Base-by-base conservation (phyloP, 2,329 filamentous ascomycete species). In the Didymella pomorum region DNA sequence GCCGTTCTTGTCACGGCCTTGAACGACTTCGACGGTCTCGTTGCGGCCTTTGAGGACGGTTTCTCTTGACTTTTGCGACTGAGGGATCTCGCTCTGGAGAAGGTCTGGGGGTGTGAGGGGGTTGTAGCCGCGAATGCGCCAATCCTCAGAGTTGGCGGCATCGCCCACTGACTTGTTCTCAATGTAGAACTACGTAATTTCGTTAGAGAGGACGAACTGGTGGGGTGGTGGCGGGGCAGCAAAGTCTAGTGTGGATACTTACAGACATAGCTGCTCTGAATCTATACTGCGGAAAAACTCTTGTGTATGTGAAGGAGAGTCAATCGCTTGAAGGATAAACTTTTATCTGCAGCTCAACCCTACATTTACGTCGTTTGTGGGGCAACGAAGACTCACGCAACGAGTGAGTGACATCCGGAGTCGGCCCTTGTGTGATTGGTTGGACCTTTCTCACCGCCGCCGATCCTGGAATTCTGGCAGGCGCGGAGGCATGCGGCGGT, bases 71-170 rank as follows among this genome's bases (percentile, higher is more conserved):
- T 79, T 79, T 18, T 73, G 33, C 14, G 80, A 75, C 66, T 87
- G 84, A 31, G 85, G 81, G 71, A 99, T 94, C 78, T 98, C 93
- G 83, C 94, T 90, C 79, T 98, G 94, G 60, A 99, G 92, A 64
- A 99, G 88, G 73, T 97, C 92, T 62, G 95, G 95, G 7, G 95
- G 89, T 14, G 92, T 97, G 67, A 99, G 83, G 71, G 92, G 94
- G 77, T 96, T 97, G 85, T 96, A 94, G 70, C 94, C 94, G 63
- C 90, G 89, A 63, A 83, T 83, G 60, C 81, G 80, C 79, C 79
- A 83, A 62, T 83, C 81, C 69, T 83, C 81, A 5, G 79, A 80
- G 69, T 78, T 80, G 55, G 78, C 70, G 52, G 78, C 77, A 72
- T 83, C 79, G 69, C 81, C 81, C 44, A 83, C 80, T 35, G 77